Percentiles rank a stretch among this genome's conserved stretches.
These are phyloP conservation scores for Areca catechu DNA, from an alignment of 176 grass and related monocot species.

Conservation along the genomic window DNA sequence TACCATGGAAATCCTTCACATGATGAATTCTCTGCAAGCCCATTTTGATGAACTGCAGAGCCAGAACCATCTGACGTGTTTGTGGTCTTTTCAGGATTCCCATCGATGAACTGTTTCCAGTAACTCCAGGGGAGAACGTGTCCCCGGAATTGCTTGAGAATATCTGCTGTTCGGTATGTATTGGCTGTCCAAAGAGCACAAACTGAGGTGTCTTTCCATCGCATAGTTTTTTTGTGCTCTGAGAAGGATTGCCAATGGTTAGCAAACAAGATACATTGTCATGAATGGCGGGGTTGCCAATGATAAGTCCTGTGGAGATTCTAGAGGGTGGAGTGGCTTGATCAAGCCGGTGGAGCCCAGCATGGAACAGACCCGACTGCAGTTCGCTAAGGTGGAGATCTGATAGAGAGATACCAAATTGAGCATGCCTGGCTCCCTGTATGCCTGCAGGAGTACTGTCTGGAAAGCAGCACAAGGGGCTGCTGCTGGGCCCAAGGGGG, in stretches of 20 bases:
- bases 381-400: conserved; percentile 57
- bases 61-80: conserved; percentile 49
- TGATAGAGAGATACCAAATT: conserved; percentile 46
- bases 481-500: conserved; percentile 9
- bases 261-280: conserved; percentile 7
- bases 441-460: conserved; percentile 69
- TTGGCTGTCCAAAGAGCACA: conserved; percentile 60
- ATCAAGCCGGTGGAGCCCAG: conserved; percentile 20
- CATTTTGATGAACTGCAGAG: conserved; percentile 52
- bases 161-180: conserved; percentile 75
- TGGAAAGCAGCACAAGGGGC: conserved; percentile 42
- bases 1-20: conserved; percentile 11
- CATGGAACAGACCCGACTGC: conserved; percentile 24
- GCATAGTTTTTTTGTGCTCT: conserved; percentile 24
- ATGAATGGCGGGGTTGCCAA: conserved; percentile 9
- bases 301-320: conserved; percentile 27
- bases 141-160: conserved; percentile 9
- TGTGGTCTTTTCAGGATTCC: conserved; percentile 42
- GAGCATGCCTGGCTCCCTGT: conserved; percentile 98
- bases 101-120: conserved; percentile 29
- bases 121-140: conserved; percentile 1
- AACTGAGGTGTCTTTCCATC: conserved; percentile 32
- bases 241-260: conserved; percentile 12
- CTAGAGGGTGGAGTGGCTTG: conserved; percentile 4
- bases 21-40: conserved; percentile 23